Evolutionary conservation across 352 stramenopile genomes (phyloP).

Genomic region (Thraustochytrium sp.): DNA sequence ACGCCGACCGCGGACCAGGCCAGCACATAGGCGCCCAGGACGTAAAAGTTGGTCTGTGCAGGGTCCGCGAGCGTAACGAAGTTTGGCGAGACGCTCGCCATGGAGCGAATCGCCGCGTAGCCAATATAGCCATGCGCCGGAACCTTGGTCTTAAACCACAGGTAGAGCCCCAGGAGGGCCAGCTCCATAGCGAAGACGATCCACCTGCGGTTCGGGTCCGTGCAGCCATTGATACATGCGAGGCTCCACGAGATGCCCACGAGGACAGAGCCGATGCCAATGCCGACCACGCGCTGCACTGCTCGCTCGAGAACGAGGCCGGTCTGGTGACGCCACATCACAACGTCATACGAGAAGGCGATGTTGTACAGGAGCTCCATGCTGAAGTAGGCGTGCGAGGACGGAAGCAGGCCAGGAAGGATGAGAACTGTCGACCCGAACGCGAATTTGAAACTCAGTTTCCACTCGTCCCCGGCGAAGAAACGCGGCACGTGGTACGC

Average conservation of each 20-base stretch:
- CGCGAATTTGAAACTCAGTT: not conserved
- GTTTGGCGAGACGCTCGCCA: not conserved
- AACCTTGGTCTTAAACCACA: not conserved
- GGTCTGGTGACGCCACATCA: not conserved
- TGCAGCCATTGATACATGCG: not conserved
- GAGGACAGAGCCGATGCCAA: not conserved
- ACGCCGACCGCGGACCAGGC: not conserved
- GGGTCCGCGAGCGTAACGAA: not conserved
- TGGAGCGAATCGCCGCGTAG: not conserved
- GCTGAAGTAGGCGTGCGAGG: not conserved
- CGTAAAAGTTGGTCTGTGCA: not conserved
- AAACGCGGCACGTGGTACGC: not conserved
- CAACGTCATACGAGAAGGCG: conserved; percentile 7
- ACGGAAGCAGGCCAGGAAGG: not conserved
- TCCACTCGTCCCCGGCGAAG: not conserved
- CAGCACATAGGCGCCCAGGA: not conserved
- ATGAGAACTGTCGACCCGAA: not conserved
- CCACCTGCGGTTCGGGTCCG: not conserved
- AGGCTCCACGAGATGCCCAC: not conserved
- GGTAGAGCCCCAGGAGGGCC: not conserved
- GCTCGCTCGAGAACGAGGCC: not conserved
- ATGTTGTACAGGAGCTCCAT: not conserved
- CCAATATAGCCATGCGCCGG: not conserved
- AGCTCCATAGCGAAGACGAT: not conserved
- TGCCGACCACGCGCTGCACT: not conserved